Evolutionary conservation across 2,329 filamentous ascomycete genomes (phyloP), one percentile per base, ranked within the genome.

Genomic region (Botrytis fabae): DNA sequence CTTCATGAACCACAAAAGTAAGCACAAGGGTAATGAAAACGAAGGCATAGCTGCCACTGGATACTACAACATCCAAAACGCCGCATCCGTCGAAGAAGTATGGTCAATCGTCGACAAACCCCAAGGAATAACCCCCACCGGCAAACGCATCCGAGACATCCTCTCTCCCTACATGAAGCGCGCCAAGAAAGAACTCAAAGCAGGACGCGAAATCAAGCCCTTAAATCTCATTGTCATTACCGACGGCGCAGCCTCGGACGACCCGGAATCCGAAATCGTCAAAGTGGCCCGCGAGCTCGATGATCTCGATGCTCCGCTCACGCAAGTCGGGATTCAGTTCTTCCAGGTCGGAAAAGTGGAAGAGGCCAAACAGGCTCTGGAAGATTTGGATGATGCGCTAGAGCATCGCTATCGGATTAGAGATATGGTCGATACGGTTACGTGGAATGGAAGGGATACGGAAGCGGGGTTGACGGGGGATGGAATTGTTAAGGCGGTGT

Each of bases 201-300:
- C 80, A 0, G 77, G 79, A 6, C 82, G 81, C 5, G 81, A 83
- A 22, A 85, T 92, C 35, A 95, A 94, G 80, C 94, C 94, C 1
- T 84, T 97, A 65, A 98, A 98, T 80, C 87, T 98, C 81, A 97
- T 98, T 78, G 91, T 97, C 75, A 92, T 98, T 79, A 98, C 96
- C 0, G 95, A 98, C 80, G 96, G 96, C 8, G 89, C 86, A 59
- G 90, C 96, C 1, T 90, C 86, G 1, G 94, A 98, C 80, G 93
- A 97, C 76, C 90, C 92, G 0, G 92, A 95, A 81, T 85, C 85
- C 12, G 85, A 90, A 40, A 89, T 98, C 65, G 84, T 93, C 59
- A 81, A 83, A 5, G 85, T 88, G 0, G 95, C 94, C 0, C 86
- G 86, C 81, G 90, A 89, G 79, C 87, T 98, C 46, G 92, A 96